These are phyloP conservation scores for Sutorius eximius DNA, from an alignment of 1,284 basidiomycete genomes.

Conservation along the genomic window DNA sequence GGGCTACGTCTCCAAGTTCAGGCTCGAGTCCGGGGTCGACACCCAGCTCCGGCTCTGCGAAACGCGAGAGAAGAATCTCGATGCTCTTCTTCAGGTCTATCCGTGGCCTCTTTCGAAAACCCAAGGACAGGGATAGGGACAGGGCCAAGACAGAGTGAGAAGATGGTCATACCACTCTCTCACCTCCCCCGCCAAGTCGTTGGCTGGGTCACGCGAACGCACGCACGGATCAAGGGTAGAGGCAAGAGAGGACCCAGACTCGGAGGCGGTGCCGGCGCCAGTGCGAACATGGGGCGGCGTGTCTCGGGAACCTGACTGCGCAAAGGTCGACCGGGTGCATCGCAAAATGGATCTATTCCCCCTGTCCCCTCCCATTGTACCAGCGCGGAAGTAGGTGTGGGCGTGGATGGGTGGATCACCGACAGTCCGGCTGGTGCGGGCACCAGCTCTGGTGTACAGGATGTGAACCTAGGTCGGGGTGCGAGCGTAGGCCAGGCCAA, in stretches of 20 bases:
- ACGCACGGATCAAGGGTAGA: constrained; percentile 19
- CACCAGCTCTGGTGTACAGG: background rate
- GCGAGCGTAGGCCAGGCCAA: background rate
- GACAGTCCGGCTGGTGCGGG: constrained; percentile 7
- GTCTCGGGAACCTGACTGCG: constrained; percentile 23
- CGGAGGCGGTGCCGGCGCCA: constrained; percentile 4
- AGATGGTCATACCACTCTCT: constrained; percentile 1
- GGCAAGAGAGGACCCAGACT: constrained; percentile 12
- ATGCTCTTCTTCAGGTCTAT: constrained; percentile 31
- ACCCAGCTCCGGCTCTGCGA: background rate
- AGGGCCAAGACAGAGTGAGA: constrained; percentile 12
- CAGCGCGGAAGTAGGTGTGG: background rate
- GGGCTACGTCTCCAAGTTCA: background rate
- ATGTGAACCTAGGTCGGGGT: background rate
- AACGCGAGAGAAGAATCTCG: constrained; percentile 25
- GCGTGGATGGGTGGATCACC: constrained; percentile 29
- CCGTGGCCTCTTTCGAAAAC: constrained; percentile 27
- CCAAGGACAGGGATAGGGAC: constrained; percentile 14
- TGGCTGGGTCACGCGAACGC: constrained; percentile 33
- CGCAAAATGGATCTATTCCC: constrained; percentile 4
- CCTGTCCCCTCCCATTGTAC: background rate
- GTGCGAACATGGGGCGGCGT: background rate
- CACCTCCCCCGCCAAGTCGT: background rate
- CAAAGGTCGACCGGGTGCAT: constrained; percentile 22
- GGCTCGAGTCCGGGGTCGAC: background rate